These are phyloP conservation scores for Umbilicaria muhlenbergii DNA, from an alignment of 495 filamentous ascomycete species.

Conservation along the genomic window DNA sequence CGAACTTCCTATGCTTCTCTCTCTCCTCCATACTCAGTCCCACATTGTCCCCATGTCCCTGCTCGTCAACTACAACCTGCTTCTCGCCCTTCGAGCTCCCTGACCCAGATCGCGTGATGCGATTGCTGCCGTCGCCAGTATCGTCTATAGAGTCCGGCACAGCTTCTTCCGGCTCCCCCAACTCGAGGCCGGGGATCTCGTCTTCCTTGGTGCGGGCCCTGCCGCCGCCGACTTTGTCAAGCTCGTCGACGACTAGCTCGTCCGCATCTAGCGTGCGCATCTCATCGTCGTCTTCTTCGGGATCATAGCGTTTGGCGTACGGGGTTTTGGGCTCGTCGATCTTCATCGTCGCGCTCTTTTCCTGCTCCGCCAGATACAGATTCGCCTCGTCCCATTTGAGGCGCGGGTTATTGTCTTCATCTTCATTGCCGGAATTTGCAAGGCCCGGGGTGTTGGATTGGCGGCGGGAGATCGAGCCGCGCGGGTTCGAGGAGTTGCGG, in stretches of 20 bases:
- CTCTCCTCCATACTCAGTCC: slow-evolving; percentile 59
- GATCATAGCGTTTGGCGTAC: slow-evolving; percentile 82
- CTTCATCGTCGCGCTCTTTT: slow-evolving; percentile 93
- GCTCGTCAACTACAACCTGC: slow-evolving; percentile 56
- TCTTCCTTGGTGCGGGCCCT: slow-evolving; percentile 35
- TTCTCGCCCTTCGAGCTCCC: slow-evolving; percentile 41
- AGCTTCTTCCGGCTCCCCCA: slow-evolving; percentile 86
- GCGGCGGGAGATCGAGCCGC: slow-evolving; percentile 47
- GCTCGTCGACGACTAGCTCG: slow-evolving; percentile 48
- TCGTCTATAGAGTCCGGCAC: slow-evolving; percentile 14
- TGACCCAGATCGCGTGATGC: slow-evolving; percentile 29
- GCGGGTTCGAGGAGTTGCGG: slow-evolving; percentile 58
- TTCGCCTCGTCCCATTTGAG: slow-evolving; percentile 98
- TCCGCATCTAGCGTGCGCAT: slow-evolving; percentile 40
- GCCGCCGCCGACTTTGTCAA: slow-evolving; percentile 42
- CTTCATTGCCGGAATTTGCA: slow-evolving; percentile 21
- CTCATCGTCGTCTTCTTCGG: slow-evolving; percentile 69
- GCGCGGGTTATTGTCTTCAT: slow-evolving; percentile 47
- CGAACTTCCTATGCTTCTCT: slow-evolving; percentile 83
- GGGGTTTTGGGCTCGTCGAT: slow-evolving; percentile 97
- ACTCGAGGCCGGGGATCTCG: slow-evolving; percentile 81
- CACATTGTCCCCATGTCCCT: slow-evolving; percentile 37
- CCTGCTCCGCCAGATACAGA: slow-evolving; percentile 87
- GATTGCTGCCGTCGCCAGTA: slow-evolving; percentile 11
- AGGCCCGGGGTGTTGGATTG: slow-evolving; percentile 38